Conservation (phyloP, 805 yeast species). For the Lipomyces lipofer region DNA sequence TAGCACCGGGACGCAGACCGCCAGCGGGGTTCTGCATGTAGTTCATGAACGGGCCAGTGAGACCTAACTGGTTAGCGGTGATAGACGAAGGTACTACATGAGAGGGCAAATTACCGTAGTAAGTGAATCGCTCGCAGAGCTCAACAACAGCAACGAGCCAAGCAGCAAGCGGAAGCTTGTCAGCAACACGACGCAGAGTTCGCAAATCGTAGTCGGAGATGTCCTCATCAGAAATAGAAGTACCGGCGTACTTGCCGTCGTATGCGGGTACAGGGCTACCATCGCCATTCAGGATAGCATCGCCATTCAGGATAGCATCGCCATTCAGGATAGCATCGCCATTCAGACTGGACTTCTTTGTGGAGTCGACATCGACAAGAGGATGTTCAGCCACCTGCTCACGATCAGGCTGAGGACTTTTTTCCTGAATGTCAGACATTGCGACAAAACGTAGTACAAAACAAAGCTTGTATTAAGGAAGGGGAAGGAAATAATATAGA, state of each 20-base stretch:
- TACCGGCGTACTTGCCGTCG: conserved; percentile 2
- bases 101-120: conserved; percentile 54
- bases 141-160: conserved; percentile 71
- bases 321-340: background rate
- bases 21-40: conserved; percentile 60
- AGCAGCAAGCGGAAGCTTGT: conserved; percentile 53
- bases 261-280: background rate
- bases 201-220: conserved; percentile 57
- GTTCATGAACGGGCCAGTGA: conserved; percentile 73
- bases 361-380: conserved; percentile 12
- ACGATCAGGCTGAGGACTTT: conserved; percentile 12
- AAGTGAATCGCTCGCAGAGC: conserved; percentile 77
- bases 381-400: conserved; percentile 7
- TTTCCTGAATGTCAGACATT: conserved; percentile 20
- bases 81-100: background rate
- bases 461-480: background rate
- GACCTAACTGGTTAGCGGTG: conserved; percentile 17
- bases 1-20: conserved; percentile 53
- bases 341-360: conserved; percentile 2
- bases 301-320: too few species aligned
- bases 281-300: too few species aligned
- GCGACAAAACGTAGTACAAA: background rate
- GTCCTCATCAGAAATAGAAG: conserved; percentile 19
- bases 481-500: background rate
- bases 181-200: conserved; percentile 55